Percentiles rank a stretch among this genome's conserved stretches.
Evolutionary conservation across 768 basidiomycete genomes (phyloP).

Genomic region (Lactarius evosmus): DNA sequence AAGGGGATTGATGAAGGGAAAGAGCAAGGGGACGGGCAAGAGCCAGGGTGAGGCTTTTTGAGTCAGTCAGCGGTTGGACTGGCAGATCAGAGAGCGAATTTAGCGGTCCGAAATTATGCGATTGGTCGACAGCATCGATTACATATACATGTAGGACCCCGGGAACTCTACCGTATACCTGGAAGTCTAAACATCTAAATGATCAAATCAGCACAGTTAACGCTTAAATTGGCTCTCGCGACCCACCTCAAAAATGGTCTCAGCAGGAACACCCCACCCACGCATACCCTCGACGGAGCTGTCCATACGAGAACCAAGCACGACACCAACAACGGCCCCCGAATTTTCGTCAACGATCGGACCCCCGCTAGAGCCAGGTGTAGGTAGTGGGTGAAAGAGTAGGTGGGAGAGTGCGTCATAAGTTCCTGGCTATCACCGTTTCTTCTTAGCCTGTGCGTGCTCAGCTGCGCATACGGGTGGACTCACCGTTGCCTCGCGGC

Average conservation of each 20-base stretch:
- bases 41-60: slow-evolving; percentile 1
- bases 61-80: background rate
- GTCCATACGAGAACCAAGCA: slow-evolving; percentile 59
- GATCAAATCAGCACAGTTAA: background rate
- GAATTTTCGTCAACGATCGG: slow-evolving; percentile 60
- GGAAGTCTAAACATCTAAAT: slow-evolving; percentile 54
- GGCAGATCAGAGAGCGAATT: slow-evolving; percentile 17
- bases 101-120: slow-evolving; percentile 28
- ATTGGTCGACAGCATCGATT: slow-evolving; percentile 3
- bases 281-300: slow-evolving; percentile 50
- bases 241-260: slow-evolving; percentile 60
- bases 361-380: slow-evolving; percentile 65
- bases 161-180: slow-evolving; percentile 35
- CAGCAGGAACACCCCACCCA: slow-evolving; percentile 63
- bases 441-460: background rate
- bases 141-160: slow-evolving; percentile 12
- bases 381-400: slow-evolving; percentile 52
- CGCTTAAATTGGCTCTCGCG: background rate
- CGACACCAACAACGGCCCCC: slow-evolving; percentile 63
- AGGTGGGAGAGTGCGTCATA: slow-evolving; percentile 61
- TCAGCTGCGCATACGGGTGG: background rate
- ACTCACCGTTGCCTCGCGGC: slow-evolving; percentile 52
- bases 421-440: slow-evolving; percentile 52
- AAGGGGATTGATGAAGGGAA: background rate
- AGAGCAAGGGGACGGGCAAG: background rate